Conservation (phyloP, 2,329 filamentous ascomycete species). For the Macrophomina pseudophaseolina region DNA sequence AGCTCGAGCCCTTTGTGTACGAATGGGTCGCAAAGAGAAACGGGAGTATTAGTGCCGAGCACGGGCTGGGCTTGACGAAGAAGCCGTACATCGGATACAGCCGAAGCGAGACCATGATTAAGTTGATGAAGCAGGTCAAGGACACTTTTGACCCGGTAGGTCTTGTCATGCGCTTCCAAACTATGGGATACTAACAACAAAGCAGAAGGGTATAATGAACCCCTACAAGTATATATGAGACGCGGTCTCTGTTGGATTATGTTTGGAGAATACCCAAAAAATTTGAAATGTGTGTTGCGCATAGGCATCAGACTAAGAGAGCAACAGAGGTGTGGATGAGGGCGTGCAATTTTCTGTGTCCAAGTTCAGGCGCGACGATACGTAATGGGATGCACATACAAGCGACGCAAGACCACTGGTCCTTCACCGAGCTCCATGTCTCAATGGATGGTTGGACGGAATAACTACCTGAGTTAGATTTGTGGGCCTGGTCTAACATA, state of each 20-base stretch:
- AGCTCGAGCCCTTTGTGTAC: slow-evolving; percentile 93
- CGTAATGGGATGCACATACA: neutral
- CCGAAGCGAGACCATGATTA: slow-evolving; percentile 83
- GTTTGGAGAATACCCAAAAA: neutral
- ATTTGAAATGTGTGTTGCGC: neutral
- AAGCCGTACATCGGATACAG: slow-evolving; percentile 95
- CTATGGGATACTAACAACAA: slow-evolving; percentile 30
- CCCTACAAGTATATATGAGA: slow-evolving; percentile 88
- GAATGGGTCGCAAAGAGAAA: slow-evolving; percentile 90
- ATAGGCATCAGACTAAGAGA: neutral
- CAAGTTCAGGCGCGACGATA: no score
- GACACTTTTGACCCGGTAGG: slow-evolving; percentile 90
- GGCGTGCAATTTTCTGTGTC: no score
- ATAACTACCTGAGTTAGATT: neutral
- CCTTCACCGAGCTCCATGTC: neutral
- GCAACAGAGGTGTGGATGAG: neutral
- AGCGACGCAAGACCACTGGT: neutral
- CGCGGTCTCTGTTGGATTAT: neutral
- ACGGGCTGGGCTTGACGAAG: slow-evolving; percentile 92
- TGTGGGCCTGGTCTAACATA: neutral
- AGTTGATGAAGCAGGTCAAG: slow-evolving; percentile 95
- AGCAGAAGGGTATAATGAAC: slow-evolving; percentile 96
- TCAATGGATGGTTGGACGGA: slow-evolving; percentile 9
- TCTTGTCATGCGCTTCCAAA: neutral
- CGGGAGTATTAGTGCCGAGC: slow-evolving; percentile 96